Evolutionary conservation across 345 rosid species (phyloP).

Genomic region (Populus pruinosa): DNA sequence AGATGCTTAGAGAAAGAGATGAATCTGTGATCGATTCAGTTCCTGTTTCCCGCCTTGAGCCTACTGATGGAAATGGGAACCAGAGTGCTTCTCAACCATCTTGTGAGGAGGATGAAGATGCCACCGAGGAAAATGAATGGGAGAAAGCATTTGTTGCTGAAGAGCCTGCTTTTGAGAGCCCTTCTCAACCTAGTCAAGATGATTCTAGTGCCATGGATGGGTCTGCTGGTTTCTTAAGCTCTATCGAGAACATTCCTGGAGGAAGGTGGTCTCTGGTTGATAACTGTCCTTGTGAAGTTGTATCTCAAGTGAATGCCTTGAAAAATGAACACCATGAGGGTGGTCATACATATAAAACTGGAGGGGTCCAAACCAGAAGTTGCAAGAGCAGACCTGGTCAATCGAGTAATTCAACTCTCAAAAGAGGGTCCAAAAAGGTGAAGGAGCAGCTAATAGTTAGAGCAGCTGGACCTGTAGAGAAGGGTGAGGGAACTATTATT

Average conservation of each 20-base stretch:
- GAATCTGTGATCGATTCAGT: conserved; percentile 45
- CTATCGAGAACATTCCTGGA: conserved; percentile 43
- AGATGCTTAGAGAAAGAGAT: conserved; percentile 62
- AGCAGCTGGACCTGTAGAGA: conserved; percentile 29
- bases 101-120: conserved; percentile 31
- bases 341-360: conserved; percentile 13
- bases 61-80: conserved; percentile 62
- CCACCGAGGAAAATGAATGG: conserved; percentile 22
- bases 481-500: conserved; percentile 39
- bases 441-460: conserved; percentile 30
- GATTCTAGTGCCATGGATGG: conserved; percentile 33
- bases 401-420: conserved; percentile 21
- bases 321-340: conserved; percentile 25
- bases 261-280: conserved; percentile 30
- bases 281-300: conserved; percentile 37
- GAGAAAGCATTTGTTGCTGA: conserved; percentile 24
- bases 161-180: conserved; percentile 40
- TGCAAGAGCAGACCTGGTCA: conserved; percentile 25
- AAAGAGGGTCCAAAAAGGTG: conserved; percentile 35
- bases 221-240: conserved; percentile 33
- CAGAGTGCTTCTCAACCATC: conserved; percentile 42
- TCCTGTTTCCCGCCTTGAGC: conserved; percentile 41
- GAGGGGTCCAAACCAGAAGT: conserved; percentile 9
- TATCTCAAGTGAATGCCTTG: conserved; percentile 32
- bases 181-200: conserved; percentile 29